phyloP scores from a whole-genome alignment of 345 rosid genomes.

The Anacardium occidentale region DNA sequence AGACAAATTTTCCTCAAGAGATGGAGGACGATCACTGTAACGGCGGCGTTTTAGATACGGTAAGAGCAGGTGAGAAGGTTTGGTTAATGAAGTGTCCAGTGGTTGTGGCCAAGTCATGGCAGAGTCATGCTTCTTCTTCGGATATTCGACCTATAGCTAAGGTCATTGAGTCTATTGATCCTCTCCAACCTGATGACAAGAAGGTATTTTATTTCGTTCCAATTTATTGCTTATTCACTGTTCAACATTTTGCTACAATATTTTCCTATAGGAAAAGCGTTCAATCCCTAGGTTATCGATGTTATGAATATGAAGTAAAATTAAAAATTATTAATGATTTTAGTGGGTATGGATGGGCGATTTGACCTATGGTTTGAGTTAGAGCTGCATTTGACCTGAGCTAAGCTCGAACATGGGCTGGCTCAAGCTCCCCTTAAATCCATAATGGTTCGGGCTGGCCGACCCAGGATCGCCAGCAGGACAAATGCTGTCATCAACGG shows the following conservation, averaged over 20 bases:
- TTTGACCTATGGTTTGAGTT: neutral
- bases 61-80: constrained; percentile 57
- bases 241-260: too few relatives aligned
- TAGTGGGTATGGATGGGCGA: neutral
- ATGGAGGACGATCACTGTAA: constrained; percentile 49
- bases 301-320: neutral
- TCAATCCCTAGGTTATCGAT: neutral
- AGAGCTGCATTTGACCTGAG: too few relatives aligned
- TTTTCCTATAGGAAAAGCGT: neutral
- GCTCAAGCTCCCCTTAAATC: too few relatives aligned
- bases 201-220: constrained; percentile 42
- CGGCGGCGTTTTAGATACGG: constrained; percentile 49
- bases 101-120: constrained; percentile 75
- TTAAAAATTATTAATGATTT: neutral
- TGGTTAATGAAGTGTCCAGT: constrained; percentile 95
- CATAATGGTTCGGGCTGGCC: too few relatives aligned
- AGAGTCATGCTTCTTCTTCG: constrained; percentile 41
- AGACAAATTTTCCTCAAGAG: neutral
- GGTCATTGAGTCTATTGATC: constrained; percentile 67
- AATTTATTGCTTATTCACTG: neutral
- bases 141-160: constrained; percentile 57
- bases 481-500: too few relatives aligned
- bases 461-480: too few relatives aligned
- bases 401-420: too few relatives aligned
- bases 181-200: constrained; percentile 45